Base-by-base conservation (phyloP, 169 alveolate species). In the Babesia microti region DNA sequence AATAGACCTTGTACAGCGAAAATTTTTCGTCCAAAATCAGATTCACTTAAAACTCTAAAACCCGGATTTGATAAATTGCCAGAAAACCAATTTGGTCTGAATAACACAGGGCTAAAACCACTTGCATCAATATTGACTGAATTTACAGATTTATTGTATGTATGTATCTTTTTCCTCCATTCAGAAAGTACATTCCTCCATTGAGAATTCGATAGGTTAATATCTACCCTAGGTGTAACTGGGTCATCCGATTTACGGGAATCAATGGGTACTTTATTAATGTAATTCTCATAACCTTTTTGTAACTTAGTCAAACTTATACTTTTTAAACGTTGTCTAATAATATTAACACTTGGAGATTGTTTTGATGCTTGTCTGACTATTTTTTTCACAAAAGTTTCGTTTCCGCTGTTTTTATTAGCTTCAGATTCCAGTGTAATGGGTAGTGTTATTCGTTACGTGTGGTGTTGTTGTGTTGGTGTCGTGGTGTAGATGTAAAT, bases 151-250 rank as follows among this genome's bases (percentile, higher is more conserved):
- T 45, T 42, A 17, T 68, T 68, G 83, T 82, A 76, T 14, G 63
- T 59, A 27, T 76, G 72, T n/a, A 76, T 48, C 24, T 39, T 57
- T 26, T 49, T 69, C 26, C 86, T 49, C 86, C 86, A 76, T 30
- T 60, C 60, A 41, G 61, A 32, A 14, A 76, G 43, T 51, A 67
- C 75, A 24, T 35, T 43, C 41, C 66, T 76, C 86, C 86, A 76
- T 40, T 65, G 79, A 2, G 86, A 76, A 29, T 61, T 43, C 36
- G 74, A 70, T 12, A 48, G n/a, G 21, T 59, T 34, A 40, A 53
- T 48, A 24, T 66, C 49, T 43, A 59, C 41, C 36, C 73, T 59
- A 6, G 86, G 86, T 3, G 86, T 76, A 41, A 52, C 72, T 0
- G 78, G 73, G 45, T 70, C 83, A 79, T 80, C 69, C 27, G 53